Conservation (phyloP, 2,329 filamentous ascomycete species). For the Hyphodiscus sp. region DNA sequence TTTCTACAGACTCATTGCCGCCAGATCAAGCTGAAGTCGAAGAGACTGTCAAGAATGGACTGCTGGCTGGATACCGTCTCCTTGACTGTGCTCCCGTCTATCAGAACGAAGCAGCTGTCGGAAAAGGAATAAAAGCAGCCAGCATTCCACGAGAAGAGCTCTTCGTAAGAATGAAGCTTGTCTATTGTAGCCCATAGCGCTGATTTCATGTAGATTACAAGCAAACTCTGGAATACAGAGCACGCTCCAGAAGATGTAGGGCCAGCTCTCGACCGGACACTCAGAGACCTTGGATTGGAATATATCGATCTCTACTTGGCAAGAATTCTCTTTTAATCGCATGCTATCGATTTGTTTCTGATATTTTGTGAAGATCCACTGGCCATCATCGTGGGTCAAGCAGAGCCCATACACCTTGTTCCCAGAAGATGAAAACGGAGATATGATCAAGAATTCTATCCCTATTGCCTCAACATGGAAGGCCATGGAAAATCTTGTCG, state of each 20-base stretch:
- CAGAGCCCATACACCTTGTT: no score
- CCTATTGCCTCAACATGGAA: no score
- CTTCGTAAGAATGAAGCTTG: neutral
- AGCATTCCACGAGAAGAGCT: neutral
- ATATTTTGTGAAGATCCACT: no score
- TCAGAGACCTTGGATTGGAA: conserved; percentile 43
- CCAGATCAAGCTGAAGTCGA: neutral
- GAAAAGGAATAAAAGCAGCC: neutral
- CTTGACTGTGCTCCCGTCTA: neutral
- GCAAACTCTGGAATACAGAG: neutral
- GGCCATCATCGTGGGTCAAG: no score
- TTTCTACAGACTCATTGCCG: no score
- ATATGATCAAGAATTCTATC: no score
- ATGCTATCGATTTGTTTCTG: no score
- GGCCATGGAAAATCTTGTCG: no score
- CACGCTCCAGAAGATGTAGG: conserved; percentile 35
- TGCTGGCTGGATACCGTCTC: neutral
- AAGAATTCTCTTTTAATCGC: conserved; percentile 38
- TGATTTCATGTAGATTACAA: neutral
- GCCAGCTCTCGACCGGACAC: conserved; percentile 40
- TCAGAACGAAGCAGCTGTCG: neutral
- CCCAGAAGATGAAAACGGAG: no score
- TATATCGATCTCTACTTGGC: conserved; percentile 48
- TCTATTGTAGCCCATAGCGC: neutral
- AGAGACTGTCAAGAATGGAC: neutral